Evolutionary conservation across 1,139 yeast genomes (phyloP), one percentile per base, ranked within the genome.

Genomic region (Geotrichum klebahnii): DNA sequence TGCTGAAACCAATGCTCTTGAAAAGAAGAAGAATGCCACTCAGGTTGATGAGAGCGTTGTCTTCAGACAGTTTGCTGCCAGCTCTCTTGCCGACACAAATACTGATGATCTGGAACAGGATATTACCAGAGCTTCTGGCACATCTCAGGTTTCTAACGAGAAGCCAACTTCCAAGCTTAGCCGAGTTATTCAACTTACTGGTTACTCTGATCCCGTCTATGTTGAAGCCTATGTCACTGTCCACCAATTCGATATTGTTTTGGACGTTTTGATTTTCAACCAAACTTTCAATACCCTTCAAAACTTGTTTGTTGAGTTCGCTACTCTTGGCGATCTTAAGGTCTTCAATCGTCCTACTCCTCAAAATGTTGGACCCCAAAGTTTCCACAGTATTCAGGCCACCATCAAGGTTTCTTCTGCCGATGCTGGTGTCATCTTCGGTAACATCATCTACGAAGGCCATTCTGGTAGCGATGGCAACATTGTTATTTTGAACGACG

Each of bases 151-250:
- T 12, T 67, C 74, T 38, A 59, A 74, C 37, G 87, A 81, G 62
- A 80, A 77, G 59, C 75, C 78, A 60, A 75, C 81, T 22, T 88
- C 97, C 0, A 84, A 88, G 69, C 78, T 94, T 63, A 84, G 82
- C 67, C 88, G 87, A 68, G 87, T 94, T 61, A 82, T 89, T 50
- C 97, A 88, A 67, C 79, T 94, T 58, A 92, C 98, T 28, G 99
- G 99, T 33, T 94, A 89, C 69, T 86, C 96, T 0, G 99, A 94
- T 67, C 96, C 98, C 22, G 95, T 94, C 36, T 94, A 94, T 65
- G 97, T 96, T 3, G 99, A 94, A 70, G 98, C 97, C 0, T 87
- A 84, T 63, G 87, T 94, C 59, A 87, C 87, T 59, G 94, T 89
- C 20, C 96, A 92, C 62, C 98, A 94, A 69, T 92, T 85, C 67